Evolutionary conservation across 1,284 basidiomycete species (phyloP).

Genomic region (Microbotryum violaceum): DNA sequence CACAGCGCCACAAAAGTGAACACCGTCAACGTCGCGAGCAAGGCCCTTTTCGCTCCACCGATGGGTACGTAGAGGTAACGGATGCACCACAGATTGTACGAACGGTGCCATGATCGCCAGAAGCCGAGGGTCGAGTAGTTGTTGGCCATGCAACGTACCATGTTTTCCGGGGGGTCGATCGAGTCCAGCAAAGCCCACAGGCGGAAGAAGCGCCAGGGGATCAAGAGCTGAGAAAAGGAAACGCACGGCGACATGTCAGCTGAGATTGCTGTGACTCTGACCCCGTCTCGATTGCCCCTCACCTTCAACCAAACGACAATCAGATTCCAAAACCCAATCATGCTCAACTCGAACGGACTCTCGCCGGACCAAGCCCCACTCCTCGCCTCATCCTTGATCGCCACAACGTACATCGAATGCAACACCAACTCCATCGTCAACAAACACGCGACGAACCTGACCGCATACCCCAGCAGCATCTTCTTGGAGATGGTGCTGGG

Average conservation of each 20-base stretch:
- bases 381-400: conserved; percentile 67
- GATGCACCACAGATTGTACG: conserved; percentile 82
- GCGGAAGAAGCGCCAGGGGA: conserved; percentile 96
- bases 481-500: conserved; percentile 40
- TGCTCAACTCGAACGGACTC: conserved; percentile 70
- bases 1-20: conserved; percentile 99
- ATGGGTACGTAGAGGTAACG: conserved; percentile 94
- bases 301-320: conserved; percentile 97
- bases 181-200: conserved; percentile 87
- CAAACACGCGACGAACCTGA: conserved; percentile 64
- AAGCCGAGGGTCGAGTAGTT: conserved; percentile 92
- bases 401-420: conserved; percentile 94
- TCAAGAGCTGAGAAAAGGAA: conserved; percentile 57
- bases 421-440: conserved; percentile 85
- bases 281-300: neutral
- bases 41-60: conserved; percentile 60
- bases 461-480: conserved; percentile 50
- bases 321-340: conserved; percentile 97
- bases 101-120: conserved; percentile 94
- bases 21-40: conserved; percentile 66
- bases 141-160: conserved; percentile 97
- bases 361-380: conserved; percentile 50
- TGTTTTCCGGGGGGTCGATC: conserved; percentile 93
- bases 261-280: neutral
- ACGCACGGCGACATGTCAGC: too few relatives aligned